Evolutionary conservation across 2,329 filamentous ascomycete species (phyloP).

Genomic region (Thermoascus crustaceus): DNA sequence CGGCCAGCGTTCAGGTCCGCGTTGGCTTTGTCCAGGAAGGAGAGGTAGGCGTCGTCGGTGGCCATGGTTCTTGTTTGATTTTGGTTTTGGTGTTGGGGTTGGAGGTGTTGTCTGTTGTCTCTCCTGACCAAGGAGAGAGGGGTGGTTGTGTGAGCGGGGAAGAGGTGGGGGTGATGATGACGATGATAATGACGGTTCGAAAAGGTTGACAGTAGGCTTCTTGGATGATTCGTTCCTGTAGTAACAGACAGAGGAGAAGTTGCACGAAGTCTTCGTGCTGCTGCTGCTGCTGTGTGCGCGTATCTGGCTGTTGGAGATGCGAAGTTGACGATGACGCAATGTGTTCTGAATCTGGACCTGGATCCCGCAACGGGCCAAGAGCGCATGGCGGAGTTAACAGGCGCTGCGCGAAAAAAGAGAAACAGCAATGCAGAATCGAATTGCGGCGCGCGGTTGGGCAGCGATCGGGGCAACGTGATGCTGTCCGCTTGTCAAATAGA

Average conservation of each 20-base stretch:
- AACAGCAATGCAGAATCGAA: not conserved
- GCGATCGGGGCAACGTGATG: constrained; percentile 10
- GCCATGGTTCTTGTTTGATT: constrained; percentile 27
- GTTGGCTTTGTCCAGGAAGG: constrained; percentile 84
- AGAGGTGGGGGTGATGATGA: constrained; percentile 15
- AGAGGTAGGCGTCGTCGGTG: constrained; percentile 72
- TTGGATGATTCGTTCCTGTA: too few relatives aligned
- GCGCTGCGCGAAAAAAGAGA: not conserved
- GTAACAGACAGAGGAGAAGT: not conserved
- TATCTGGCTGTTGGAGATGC: constrained; percentile 6
- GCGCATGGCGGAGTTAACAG: not conserved
- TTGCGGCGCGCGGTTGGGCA: constrained; percentile 2
- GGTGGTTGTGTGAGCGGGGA: constrained; percentile 1
- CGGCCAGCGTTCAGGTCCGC: constrained; percentile 45
- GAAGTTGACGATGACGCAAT: constrained; percentile 19
- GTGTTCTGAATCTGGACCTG: constrained; percentile 6
- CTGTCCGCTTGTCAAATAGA: constrained; percentile 2
- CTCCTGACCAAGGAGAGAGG: not conserved
- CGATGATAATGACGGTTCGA: too few relatives aligned
- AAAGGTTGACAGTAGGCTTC: too few relatives aligned
- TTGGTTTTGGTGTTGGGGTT: constrained; percentile 1
- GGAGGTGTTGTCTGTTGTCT: constrained; percentile 1
- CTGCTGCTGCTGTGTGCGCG: too few relatives aligned
- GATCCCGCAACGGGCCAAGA: not conserved
- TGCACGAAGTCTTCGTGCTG: not conserved